Evolutionary conservation across 371 early-diverging fungal species (phyloP), one percentile per base, ranked within the genome.

Genomic region (Umbelopsis sp.): DNA sequence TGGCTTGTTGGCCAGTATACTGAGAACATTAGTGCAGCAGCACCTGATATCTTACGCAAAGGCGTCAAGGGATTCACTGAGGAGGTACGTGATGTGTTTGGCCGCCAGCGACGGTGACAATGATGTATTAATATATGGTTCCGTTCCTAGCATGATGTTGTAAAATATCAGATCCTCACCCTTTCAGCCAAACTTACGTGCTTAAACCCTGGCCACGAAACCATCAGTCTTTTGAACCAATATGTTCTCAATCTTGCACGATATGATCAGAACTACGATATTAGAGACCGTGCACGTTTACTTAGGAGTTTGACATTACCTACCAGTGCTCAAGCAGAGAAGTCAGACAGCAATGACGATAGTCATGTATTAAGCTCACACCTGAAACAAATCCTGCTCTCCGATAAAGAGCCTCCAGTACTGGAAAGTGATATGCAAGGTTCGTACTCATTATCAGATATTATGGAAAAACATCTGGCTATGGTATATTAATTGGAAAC

Each of bases 221-320:
- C 83, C 2, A 69, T 86, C 38, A 80, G 79, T 32, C 73, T 84
- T 2, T 77, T 92, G 29, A 87, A 91, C 64, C 84, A 89, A 63
- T 93, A 96, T 74, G 75, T 94, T 22, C 85, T 95, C 44, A 87
- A 93, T 44, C 79, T 98, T 66, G 97, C 97, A 0, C 84, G 94
- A 38, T 97, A 92, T 70, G 99, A 98, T 74, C 74, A 85, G 18
- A 86, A 89, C 71, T 96, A 92, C 69, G 95, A 95, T 74, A 91
- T 97, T 1, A 87, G 99, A 41, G 99, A 98, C 71, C 88, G 96
- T 20, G 95, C 94, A 11, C 78, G 99, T 45, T 88, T 94, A 70
- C 78, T 97, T 46, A 87, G 91, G 48, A 91, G 85, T 0, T 76
- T 97, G 65, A 87, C 93, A 16, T 79, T 88, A 66, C 83, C 86